A percentile compares a stretch with the other conserved stretches of the same genome.
These are phyloP conservation scores for Moesziomyces sp. DNA, from an alignment of 1,284 basidiomycete species.

Conservation along the genomic window DNA sequence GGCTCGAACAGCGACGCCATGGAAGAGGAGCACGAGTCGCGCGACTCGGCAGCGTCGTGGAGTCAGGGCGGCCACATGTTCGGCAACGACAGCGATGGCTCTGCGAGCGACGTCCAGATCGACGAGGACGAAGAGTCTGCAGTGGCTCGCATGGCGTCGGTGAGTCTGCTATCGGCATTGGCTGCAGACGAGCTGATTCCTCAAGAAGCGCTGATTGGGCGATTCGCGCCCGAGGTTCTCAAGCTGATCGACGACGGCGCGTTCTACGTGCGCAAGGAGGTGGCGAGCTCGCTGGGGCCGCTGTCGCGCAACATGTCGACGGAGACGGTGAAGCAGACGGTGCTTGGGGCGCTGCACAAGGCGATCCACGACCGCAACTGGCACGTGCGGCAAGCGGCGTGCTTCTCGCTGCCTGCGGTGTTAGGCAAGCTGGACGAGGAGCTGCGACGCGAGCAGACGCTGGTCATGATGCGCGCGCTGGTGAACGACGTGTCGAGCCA, in stretches of 20 bases:
- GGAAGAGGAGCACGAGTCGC: conserved; percentile 26
- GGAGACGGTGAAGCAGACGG: conserved; percentile 73
- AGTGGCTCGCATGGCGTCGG: conserved; percentile 86
- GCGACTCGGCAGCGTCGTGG: conserved; percentile 20
- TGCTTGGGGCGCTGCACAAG: conserved; percentile 78
- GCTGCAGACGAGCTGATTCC: conserved; percentile 69
- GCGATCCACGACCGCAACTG: conserved; percentile 79
- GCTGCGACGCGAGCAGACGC: conserved; percentile 50
- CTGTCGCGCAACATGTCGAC: conserved; percentile 84
- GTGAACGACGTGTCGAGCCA: conserved; percentile 76
- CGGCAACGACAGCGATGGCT: conserved; percentile 35
- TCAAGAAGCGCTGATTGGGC: conserved; percentile 74
- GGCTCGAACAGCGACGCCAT: conserved; percentile 13
- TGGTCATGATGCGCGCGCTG: conserved; percentile 69
- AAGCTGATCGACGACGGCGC: conserved; percentile 81
- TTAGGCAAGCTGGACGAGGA: conserved; percentile 36
- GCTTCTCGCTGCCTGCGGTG: conserved; percentile 79
- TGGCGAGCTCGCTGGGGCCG: conserved; percentile 86
- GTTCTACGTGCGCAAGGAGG: conserved; percentile 88
- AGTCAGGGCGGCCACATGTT: conserved; percentile 35
- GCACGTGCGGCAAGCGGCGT: conserved; percentile 88
- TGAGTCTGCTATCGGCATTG: conserved; percentile 90
- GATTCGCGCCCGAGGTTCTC: conserved; percentile 84
- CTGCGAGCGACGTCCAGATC: conserved; percentile 34
- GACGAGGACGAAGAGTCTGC: conserved; percentile 76